These are phyloP conservation scores for Verticillium klebahnii DNA, from an alignment of 2,329 filamentous ascomycete species.

Conservation along the genomic window DNA sequence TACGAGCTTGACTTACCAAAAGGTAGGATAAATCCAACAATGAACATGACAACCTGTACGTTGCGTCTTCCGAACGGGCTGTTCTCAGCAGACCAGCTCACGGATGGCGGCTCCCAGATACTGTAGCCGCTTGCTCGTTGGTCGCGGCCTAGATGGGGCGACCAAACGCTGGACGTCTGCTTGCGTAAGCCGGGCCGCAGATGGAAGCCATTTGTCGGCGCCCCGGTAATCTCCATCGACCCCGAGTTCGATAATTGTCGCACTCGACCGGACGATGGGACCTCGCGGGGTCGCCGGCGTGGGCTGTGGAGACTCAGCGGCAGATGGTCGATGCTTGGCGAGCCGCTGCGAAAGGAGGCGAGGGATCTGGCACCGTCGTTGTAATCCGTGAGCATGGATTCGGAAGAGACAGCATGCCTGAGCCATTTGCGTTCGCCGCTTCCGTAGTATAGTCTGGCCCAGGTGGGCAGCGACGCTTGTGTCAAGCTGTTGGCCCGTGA, in stretches of 20 bases:
- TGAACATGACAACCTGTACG: constrained; percentile 70
- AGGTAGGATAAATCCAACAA: constrained; percentile 72
- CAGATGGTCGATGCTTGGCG: constrained; percentile 45
- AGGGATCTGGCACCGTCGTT: constrained; percentile 39
- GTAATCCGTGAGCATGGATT: constrained; percentile 40
- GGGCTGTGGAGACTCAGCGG: constrained; percentile 40
- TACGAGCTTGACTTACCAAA: constrained; percentile 46
- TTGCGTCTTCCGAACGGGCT: constrained; percentile 63
- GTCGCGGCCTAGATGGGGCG: constrained; percentile 66
- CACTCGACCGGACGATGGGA: constrained; percentile 16
- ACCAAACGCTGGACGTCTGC: constrained; percentile 62
- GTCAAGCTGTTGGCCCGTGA: constrained; percentile 42
- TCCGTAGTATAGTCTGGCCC: constrained; percentile 67
- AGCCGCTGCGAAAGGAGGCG: constrained; percentile 41
- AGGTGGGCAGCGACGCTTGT: constrained; percentile 42
- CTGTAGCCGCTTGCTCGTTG: constrained; percentile 53
- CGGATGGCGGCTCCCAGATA: constrained; percentile 69
- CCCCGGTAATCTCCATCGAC: constrained; percentile 41
- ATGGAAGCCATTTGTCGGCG: constrained; percentile 17
- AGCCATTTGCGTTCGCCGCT: constrained; percentile 56
- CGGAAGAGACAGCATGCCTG: constrained; percentile 32
- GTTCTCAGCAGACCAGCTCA: constrained; percentile 59
- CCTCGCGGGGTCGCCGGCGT: constrained; percentile 37
- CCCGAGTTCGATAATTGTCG: constrained; percentile 22
- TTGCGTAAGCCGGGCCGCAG: constrained; percentile 31